A percentile compares a stretch with the other conserved stretches of the same genome.
These are phyloP conservation scores for Arabis alpina DNA, from an alignment of 345 rosid genomes.

Conservation along the genomic window DNA sequence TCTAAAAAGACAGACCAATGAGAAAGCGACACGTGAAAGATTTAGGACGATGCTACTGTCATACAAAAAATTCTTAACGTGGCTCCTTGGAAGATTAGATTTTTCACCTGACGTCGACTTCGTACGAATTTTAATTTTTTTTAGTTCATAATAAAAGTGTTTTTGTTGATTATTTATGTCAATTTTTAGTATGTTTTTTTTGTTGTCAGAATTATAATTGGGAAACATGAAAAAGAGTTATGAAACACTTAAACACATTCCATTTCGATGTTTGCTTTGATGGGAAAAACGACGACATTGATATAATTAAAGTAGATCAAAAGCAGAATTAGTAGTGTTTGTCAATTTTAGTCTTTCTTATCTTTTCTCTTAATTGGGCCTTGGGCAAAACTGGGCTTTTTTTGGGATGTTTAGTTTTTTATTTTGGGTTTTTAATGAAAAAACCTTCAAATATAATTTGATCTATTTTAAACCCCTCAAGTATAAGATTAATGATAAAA, in stretches of 20 bases:
- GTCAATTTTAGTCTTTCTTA: background rate
- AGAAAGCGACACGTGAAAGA: constrained; percentile 29
- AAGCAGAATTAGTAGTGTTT: background rate
- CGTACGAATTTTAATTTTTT: constrained; percentile 16
- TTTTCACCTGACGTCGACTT: constrained; percentile 38
- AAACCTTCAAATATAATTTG: too few species aligned
- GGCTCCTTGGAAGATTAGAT: constrained; percentile 39
- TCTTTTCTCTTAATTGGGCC: constrained; percentile 19
- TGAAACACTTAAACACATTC: background rate
- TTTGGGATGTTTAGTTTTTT: too few species aligned
- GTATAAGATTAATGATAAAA: too few species aligned
- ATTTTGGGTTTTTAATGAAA: too few species aligned
- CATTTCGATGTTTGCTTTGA: too few species aligned
- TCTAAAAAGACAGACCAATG: constrained; percentile 38
- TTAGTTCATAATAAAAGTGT: too few species aligned
- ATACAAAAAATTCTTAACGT: constrained; percentile 31
- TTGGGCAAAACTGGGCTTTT: background rate
- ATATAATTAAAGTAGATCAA: background rate
- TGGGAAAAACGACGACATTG: background rate
- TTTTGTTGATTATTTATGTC: too few species aligned
- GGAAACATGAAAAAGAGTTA: background rate
- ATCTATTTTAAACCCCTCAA: too few species aligned
- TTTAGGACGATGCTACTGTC: constrained; percentile 27
- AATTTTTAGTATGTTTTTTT: too few species aligned
- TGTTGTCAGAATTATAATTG: too few species aligned